Percentiles rank a stretch among this genome's conserved stretches.
These are phyloP conservation scores for Sisymbrium irio DNA, from an alignment of 345 rosid species.

Conservation along the genomic window DNA sequence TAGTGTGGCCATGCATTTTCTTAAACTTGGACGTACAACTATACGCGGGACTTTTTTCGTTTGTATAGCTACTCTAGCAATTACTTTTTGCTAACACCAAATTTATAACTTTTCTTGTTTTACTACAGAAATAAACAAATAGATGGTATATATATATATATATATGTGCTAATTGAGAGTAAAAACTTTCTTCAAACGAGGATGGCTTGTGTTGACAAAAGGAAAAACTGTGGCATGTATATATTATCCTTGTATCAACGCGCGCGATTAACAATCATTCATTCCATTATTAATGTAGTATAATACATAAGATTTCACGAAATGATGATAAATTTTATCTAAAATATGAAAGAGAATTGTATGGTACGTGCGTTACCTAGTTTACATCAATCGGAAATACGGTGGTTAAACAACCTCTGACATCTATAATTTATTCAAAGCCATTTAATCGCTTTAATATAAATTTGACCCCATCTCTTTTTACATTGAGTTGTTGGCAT, in stretches of 20 bases:
- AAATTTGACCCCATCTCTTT: neutral
- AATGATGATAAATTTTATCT: neutral
- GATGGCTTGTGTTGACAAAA: neutral
- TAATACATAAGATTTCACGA: neutral
- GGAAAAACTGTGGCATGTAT: neutral
- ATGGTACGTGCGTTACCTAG: neutral
- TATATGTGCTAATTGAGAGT: too few species aligned
- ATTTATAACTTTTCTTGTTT: too few species aligned
- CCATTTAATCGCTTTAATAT: neutral
- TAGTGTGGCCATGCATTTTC: too few species aligned
- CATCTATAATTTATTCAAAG: neutral
- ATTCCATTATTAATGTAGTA: neutral
- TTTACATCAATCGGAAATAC: neutral
- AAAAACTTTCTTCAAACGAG: too few species aligned
- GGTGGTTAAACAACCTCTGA: neutral
- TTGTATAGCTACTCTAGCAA: too few species aligned
- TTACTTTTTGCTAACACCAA: too few species aligned
- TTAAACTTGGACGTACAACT: too few species aligned
- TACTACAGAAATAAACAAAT: too few species aligned
- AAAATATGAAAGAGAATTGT: neutral
- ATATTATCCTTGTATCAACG: neutral
- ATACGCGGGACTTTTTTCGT: too few species aligned
- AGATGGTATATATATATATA: too few species aligned
- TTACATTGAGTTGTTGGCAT: neutral
- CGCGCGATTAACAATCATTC: neutral